Evolutionary conservation across 345 rosid species (phyloP).

Genomic region (Rhizophora apiculata): DNA sequence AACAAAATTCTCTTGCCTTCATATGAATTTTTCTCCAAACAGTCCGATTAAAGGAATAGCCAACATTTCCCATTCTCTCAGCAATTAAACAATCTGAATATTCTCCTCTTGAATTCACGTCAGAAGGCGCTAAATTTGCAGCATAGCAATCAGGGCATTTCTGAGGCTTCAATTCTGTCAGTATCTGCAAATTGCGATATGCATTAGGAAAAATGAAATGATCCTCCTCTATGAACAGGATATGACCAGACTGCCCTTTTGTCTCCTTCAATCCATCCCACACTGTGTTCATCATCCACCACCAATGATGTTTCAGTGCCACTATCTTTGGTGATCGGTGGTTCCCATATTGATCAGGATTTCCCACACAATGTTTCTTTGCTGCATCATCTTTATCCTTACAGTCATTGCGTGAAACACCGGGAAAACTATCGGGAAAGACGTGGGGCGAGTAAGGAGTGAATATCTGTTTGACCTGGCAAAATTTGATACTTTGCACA

Average conservation of each 20-base stretch:
- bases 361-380: constrained; percentile 57
- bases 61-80: constrained; percentile 94
- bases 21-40: constrained; percentile 81
- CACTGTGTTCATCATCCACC: constrained; percentile 99
- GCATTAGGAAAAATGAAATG: constrained; percentile 95
- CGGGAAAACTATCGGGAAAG: constrained; percentile 60
- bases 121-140: constrained; percentile 87
- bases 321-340: constrained; percentile 80
- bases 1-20: constrained; percentile 82
- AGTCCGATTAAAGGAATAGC: constrained; percentile 77
- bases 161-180: constrained; percentile 49
- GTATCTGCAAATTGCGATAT: constrained; percentile 79
- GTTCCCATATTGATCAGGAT: constrained; percentile 94
- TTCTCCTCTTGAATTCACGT: constrained; percentile 92
- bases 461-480: constrained; percentile 87
- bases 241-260: constrained; percentile 51
- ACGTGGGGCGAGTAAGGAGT: constrained; percentile 85
- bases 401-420: constrained; percentile 62
- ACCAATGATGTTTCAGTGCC: constrained; percentile 98
- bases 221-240: constrained; percentile 96
- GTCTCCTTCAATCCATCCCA: constrained; percentile 96
- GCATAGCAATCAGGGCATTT: constrained; percentile 90
- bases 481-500: constrained; percentile 71
- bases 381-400: constrained; percentile 58
- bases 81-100: constrained; percentile 61